phyloP scores from a whole-genome alignment of 2,329 filamentous ascomycete genomes.

The Pleoardoris graminearum region DNA sequence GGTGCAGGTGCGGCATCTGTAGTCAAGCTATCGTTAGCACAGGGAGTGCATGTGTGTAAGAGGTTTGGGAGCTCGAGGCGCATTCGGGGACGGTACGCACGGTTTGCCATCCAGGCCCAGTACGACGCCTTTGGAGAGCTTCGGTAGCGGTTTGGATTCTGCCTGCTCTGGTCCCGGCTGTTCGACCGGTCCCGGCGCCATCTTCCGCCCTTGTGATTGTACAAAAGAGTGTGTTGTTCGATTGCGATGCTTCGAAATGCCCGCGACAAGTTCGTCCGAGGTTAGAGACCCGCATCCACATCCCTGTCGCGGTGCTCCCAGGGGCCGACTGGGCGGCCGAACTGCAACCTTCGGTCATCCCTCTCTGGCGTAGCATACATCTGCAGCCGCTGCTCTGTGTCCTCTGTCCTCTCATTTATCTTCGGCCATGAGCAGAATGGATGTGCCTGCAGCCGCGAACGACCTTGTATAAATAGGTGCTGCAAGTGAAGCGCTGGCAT shows the following conservation, averaged over 20 bases:
- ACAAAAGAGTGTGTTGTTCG: slow-evolving; percentile 9
- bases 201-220: slow-evolving; percentile 8
- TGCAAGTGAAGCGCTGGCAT: slow-evolving; percentile 41
- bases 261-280: slow-evolving; percentile 6
- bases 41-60: background rate
- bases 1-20: slow-evolving; percentile 72
- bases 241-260: slow-evolving; percentile 15
- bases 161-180: slow-evolving; percentile 31
- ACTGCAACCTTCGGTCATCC: background rate
- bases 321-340: background rate
- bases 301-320: slow-evolving; percentile 4
- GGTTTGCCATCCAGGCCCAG: slow-evolving; percentile 82
- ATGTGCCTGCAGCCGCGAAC: slow-evolving; percentile 60
- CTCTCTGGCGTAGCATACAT: too few relatives aligned
- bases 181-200: slow-evolving; percentile 30
- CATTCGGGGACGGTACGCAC: slow-evolving; percentile 56
- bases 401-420: slow-evolving; percentile 5
- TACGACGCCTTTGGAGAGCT: slow-evolving; percentile 71
- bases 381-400: too few relatives aligned
- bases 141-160: slow-evolving; percentile 49
- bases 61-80: slow-evolving; percentile 12
- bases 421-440: slow-evolving; percentile 48
- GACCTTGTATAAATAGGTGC: slow-evolving; percentile 63
- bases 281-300: slow-evolving; percentile 2
- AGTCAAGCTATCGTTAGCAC: slow-evolving; percentile 1